Percentiles rank a stretch among this genome's conserved stretches.
These are phyloP conservation scores for Steccherinum ochraceum DNA, from an alignment of 768 basidiomycete species.

Conservation along the genomic window DNA sequence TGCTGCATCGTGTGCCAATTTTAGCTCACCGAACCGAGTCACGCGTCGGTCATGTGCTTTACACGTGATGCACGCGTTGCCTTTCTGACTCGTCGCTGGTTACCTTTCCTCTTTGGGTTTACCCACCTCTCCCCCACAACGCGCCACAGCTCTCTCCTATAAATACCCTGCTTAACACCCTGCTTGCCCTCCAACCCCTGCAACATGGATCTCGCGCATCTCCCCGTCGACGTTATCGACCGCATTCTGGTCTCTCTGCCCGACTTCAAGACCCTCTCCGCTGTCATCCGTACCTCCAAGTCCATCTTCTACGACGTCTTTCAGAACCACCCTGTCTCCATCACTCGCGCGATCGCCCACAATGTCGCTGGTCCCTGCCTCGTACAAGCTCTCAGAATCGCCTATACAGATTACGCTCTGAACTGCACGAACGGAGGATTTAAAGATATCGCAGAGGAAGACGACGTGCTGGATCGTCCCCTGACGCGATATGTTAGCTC, in stretches of 20 bases:
- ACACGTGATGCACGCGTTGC: not conserved
- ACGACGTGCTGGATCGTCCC: slow-evolving; percentile 9
- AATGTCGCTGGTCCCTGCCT: slow-evolving; percentile 20
- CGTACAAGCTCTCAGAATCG: slow-evolving; percentile 14
- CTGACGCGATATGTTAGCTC: slow-evolving; percentile 6
- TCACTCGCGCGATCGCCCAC: slow-evolving; percentile 14
- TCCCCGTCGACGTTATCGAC: slow-evolving; percentile 18
- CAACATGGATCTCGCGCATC: slow-evolving; percentile 4
- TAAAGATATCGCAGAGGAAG: slow-evolving; percentile 11
- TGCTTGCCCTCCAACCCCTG: not conserved
- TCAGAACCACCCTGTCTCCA: slow-evolving; percentile 15
- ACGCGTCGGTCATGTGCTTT: not conserved
- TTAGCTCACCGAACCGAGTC: too few relatives aligned
- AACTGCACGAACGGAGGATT: slow-evolving; percentile 3
- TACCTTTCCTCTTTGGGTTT: not conserved
- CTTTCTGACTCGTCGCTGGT: not conserved
- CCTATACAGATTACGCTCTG: not conserved
- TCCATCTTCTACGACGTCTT: slow-evolving; percentile 14
- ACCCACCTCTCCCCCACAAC: too few relatives aligned
- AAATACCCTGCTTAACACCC: too few relatives aligned
- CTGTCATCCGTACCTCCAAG: slow-evolving; percentile 16
- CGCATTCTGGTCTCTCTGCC: slow-evolving; percentile 15
- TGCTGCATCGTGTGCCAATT: too few relatives aligned
- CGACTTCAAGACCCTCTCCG: slow-evolving; percentile 17
- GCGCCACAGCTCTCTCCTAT: not conserved